Evolutionary conservation across 768 basidiomycete species (phyloP).

Genomic region (Collybia mongolica): DNA sequence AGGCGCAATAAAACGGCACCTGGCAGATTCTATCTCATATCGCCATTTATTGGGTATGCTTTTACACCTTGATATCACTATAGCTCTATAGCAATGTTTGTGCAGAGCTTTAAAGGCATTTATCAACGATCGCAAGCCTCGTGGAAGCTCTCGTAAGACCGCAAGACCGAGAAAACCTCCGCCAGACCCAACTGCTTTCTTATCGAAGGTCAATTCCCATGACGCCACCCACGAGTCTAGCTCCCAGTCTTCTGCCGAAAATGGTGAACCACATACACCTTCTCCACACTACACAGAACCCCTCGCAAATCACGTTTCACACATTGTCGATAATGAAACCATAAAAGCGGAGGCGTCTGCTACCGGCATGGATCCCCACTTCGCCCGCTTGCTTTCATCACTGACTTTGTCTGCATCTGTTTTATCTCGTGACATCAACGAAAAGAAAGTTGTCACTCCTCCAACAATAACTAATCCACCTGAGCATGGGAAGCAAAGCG

Average conservation of each 20-base stretch:
- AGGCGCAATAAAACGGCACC: constrained; percentile 65
- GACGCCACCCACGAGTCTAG: constrained; percentile 59
- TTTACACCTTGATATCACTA: not conserved
- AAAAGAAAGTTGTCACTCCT: constrained; percentile 8
- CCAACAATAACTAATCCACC: constrained; percentile 10
- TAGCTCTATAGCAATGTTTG: constrained; percentile 5
- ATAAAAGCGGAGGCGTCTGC: constrained; percentile 24
- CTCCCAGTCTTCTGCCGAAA: constrained; percentile 62
- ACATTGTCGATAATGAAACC: constrained; percentile 30
- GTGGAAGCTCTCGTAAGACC: constrained; percentile 38
- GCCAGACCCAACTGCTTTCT: not conserved
- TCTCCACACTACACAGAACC: constrained; percentile 57
- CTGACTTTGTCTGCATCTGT: constrained; percentile 53
- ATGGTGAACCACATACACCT: constrained; percentile 60
- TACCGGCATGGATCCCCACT: constrained; percentile 60
- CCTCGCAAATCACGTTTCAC: constrained; percentile 26
- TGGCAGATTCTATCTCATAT: constrained; percentile 92
- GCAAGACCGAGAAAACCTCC: constrained; percentile 23
- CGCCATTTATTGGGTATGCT: constrained; percentile 86
- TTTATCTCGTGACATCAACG: not conserved
- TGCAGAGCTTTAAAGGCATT: constrained; percentile 65
- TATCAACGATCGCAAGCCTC: constrained; percentile 63
- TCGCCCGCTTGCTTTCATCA: constrained; percentile 64
- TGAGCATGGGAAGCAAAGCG: constrained; percentile 12
- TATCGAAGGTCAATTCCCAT: constrained; percentile 2